phyloP scores from a whole-genome alignment of 768 basidiomycete species.

The Porphyrellus cyaneotinctus region DNA sequence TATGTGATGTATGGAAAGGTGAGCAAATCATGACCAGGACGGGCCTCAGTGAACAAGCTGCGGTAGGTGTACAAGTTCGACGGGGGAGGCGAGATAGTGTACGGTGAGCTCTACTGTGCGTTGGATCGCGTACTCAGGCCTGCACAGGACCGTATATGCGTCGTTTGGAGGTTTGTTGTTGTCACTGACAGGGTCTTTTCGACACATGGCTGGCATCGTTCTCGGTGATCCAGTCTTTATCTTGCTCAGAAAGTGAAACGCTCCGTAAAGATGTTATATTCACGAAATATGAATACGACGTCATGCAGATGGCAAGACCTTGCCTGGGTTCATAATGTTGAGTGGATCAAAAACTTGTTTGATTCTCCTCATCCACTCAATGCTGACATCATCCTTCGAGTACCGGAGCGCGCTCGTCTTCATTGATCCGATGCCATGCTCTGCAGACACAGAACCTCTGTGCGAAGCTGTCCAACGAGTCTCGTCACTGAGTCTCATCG shows the following conservation, averaged over 20 bases:
- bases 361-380: slow-evolving; percentile 87
- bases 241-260: slow-evolving; percentile 68
- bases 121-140: not conserved
- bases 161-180: slow-evolving; percentile 95
- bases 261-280: no score
- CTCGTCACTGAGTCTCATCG: not conserved
- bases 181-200: slow-evolving; percentile 88
- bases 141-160: slow-evolving; percentile 81
- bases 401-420: slow-evolving; percentile 88
- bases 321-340: slow-evolving; percentile 91
- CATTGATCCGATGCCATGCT: slow-evolving; percentile 96
- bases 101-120: slow-evolving; percentile 9
- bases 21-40: not conserved
- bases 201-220: slow-evolving; percentile 89
- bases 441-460: slow-evolving; percentile 91
- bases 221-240: slow-evolving; percentile 92
- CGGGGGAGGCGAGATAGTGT: slow-evolving; percentile 84
- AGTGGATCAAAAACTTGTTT: slow-evolving; percentile 86
- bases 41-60: slow-evolving; percentile 8
- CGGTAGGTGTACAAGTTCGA: slow-evolving; percentile 94
- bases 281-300: not conserved
- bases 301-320: slow-evolving; percentile 47
- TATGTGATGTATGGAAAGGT: slow-evolving; percentile 99
- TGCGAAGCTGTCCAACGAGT: slow-evolving; percentile 49
- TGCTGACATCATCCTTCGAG: slow-evolving; percentile 74